These are phyloP conservation scores for Xylaria polymorpha DNA, from an alignment of 2,329 filamentous ascomycete genomes.

Conservation along the genomic window DNA sequence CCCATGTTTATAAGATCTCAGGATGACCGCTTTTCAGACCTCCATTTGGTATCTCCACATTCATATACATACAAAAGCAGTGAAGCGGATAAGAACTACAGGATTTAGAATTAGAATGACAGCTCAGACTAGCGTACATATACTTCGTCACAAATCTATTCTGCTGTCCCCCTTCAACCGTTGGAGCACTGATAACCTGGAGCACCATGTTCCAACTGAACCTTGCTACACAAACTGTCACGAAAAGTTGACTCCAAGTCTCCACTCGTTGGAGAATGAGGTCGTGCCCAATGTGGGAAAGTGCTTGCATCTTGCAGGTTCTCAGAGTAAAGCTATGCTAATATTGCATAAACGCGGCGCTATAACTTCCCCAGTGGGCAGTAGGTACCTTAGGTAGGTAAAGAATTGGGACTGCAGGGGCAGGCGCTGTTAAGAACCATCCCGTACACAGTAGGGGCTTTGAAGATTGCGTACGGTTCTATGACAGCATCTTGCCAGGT, in stretches of 20 bases:
- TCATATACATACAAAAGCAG: not conserved
- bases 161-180: not conserved
- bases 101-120: no score
- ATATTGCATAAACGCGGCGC: slow-evolving; percentile 32
- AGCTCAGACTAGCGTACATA: not conserved
- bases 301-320: slow-evolving; percentile 12
- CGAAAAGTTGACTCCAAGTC: slow-evolving; percentile 5
- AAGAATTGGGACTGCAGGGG: no score
- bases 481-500: not conserved
- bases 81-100: not conserved
- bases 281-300: slow-evolving; percentile 19
- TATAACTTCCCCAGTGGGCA: slow-evolving; percentile 7
- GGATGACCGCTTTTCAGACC: not conserved
- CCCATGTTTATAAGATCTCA: slow-evolving; percentile 3
- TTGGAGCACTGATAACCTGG: slow-evolving; percentile 1
- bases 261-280: slow-evolving; percentile 18
- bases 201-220: not conserved
- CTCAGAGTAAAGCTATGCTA: not conserved
- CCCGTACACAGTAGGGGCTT: not conserved
- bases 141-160: not conserved
- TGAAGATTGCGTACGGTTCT: not conserved
- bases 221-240: slow-evolving; percentile 6
- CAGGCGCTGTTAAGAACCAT: not conserved
- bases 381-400: not conserved
- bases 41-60: not conserved